Evolutionary conservation across 2,329 filamentous ascomycete species (phyloP), one percentile per base, ranked within the genome.

Genomic region (Bretziella fagacearum): DNA sequence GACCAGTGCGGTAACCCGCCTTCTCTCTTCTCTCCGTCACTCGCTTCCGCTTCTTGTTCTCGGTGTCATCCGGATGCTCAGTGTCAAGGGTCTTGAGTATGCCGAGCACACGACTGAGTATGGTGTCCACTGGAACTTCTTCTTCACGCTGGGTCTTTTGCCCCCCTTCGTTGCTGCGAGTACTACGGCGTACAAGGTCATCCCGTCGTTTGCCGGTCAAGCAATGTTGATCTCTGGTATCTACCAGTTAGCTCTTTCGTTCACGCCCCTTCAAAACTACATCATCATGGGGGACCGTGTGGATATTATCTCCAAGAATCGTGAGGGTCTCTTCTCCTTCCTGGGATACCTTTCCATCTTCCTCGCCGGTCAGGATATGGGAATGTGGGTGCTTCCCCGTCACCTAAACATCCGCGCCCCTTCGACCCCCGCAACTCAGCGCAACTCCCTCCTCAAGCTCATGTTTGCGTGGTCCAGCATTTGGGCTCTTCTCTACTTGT

Each of bases 41-140:
- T 84, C 89, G 1, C 62, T 93, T 22, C 89, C 91, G 1, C 69
- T 98, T 4, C 65, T 95, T 17, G 67, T 81, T 1, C 69, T 98
- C 3, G 91, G 91, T 11, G 59, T 91, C 20, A 68, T 93, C 47
- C 77, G 91, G 20, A 70, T 96, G 20, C 76, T 85, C 54, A 93
- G 79, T 55, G 87, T 96, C 58, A 98, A 98, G 64, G 84, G 84
- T 5, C 67, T 95, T 25, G 86, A 96, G 59, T 98, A 98, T 59
- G 87, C 87, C 2, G 91, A 98, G 61, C 91, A 98, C 65, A 85
- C 95, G 50, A 86, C 84, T 11, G 91, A 98, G 60, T 98, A 98
- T 58, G 91, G 91, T 36, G 84, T 98, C 7, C 91, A 98, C 62
- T 98, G 91, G 91, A 98, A 98, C 62, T 98, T 98, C 63, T 98